A percentile compares a stretch with the other conserved stretches of the same genome.
phyloP scores from a whole-genome alignment of 2,329 filamentous ascomycete genomes.

The Ophiostoma novo-ulmi region DNA sequence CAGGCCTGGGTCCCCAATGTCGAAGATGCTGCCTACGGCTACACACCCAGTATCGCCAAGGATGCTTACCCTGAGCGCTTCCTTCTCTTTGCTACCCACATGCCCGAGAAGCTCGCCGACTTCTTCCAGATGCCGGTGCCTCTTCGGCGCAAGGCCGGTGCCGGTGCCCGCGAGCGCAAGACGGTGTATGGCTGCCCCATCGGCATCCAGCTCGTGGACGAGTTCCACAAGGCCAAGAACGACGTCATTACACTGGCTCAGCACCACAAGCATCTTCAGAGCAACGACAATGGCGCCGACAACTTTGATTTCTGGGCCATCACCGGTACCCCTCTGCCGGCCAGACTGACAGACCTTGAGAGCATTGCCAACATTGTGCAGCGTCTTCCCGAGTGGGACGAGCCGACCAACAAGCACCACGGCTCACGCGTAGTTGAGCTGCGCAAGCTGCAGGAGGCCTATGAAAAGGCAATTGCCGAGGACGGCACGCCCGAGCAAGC shows the following conservation, averaged over 20 bases:
- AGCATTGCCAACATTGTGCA: conserved; percentile 24
- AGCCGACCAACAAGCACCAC: conserved; percentile 23
- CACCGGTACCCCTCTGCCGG: conserved; percentile 28
- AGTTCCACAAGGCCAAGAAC: conserved; percentile 29
- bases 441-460: conserved; percentile 26
- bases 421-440: conserved; percentile 21
- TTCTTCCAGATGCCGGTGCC: conserved; percentile 28
- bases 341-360: conserved; percentile 27
- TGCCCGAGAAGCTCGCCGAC: conserved; percentile 24
- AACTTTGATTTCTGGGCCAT: conserved; percentile 30
- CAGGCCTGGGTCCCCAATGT: conserved; percentile 22
- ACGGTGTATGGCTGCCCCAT: conserved; percentile 29
- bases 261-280: conserved; percentile 26
- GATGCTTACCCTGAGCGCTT: conserved; percentile 29
- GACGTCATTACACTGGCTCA: conserved; percentile 23
- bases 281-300: conserved; percentile 4
- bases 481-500: conserved; percentile 26
- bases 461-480: conserved; percentile 25
- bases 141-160: conserved; percentile 21
- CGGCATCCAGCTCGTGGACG: conserved; percentile 30
- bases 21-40: conserved; percentile 20
- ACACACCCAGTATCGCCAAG: conserved; percentile 25
- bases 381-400: conserved; percentile 26
- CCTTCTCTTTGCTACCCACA: conserved; percentile 28
- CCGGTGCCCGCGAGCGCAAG: conserved; percentile 19